Evolutionary conservation across 176 grass and related monocot species (phyloP).

Genomic region (Musa troglodytarum): DNA sequence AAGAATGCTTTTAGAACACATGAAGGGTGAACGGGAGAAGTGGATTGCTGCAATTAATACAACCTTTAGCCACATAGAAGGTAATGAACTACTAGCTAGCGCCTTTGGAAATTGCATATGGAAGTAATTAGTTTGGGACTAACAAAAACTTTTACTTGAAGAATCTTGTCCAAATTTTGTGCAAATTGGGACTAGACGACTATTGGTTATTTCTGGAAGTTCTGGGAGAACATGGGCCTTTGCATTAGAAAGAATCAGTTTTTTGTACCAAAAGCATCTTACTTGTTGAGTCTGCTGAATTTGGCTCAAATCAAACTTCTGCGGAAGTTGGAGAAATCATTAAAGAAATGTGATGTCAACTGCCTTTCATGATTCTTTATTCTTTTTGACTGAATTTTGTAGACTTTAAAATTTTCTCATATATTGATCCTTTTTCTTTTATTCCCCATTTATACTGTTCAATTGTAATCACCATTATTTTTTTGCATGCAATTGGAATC

Average conservation of each 20-base stretch:
- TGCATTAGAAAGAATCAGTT: background rate
- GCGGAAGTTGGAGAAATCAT: no score
- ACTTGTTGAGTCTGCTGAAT: no score
- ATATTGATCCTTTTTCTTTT: no score
- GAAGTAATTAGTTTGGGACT: background rate
- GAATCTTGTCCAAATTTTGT: background rate
- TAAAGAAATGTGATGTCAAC: no score
- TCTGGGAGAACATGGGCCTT: background rate
- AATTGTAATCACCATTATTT: no score
- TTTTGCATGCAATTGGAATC: no score
- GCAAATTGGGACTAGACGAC: background rate
- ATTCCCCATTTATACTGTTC: no score
- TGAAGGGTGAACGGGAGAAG: slow-evolving; percentile 75
- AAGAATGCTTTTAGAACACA: slow-evolving; percentile 41
- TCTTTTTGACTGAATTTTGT: no score
- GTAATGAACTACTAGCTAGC: background rate
- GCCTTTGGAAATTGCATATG: background rate
- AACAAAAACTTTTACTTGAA: background rate
- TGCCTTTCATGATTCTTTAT: no score
- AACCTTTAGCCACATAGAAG: slow-evolving; percentile 93
- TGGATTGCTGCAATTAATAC: slow-evolving; percentile 88
- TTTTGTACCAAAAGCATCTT: no score
- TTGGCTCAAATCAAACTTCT: no score
- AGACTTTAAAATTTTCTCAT: no score
- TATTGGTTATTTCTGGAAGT: background rate